Evolutionary conservation across 805 yeast genomes (phyloP).

Genomic region (Yamadazyma ubonensis): DNA sequence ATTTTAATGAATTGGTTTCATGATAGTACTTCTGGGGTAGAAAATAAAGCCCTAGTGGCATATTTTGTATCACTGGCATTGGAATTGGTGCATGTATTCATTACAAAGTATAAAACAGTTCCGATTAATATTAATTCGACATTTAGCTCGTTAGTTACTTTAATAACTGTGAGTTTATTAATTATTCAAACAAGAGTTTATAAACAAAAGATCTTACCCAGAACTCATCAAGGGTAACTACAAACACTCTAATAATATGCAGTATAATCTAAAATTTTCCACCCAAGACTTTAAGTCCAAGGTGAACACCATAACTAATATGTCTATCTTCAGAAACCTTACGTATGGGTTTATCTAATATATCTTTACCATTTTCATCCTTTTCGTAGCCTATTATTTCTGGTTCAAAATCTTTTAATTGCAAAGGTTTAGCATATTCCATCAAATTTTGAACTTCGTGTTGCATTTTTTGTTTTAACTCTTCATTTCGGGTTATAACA

Average conservation of each 20-base stretch:
- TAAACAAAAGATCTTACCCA: not conserved
- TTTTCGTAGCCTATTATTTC: slow-evolving; percentile 18
- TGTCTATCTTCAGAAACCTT: slow-evolving; percentile 53
- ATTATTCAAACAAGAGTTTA: no score
- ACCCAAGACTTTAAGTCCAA: slow-evolving; percentile 65
- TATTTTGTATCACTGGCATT: not conserved
- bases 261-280: slow-evolving; percentile 40
- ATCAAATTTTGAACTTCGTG: slow-evolving; percentile 63
- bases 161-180: no score
- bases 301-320: slow-evolving; percentile 59
- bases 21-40: slow-evolving; percentile 6
- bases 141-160: no score
- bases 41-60: not conserved
- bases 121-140: no score
- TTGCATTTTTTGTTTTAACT: slow-evolving; percentile 55
- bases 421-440: slow-evolving; percentile 50
- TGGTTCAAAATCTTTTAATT: slow-evolving; percentile 57
- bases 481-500: slow-evolving; percentile 65
- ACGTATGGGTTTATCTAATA: slow-evolving; percentile 13
- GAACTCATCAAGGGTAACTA: not conserved
- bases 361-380: slow-evolving; percentile 17
- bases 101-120: no score
- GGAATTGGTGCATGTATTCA: not conserved
- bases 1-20: slow-evolving; percentile 39
- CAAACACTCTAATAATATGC: not conserved